A percentile compares a stretch with the other conserved stretches of the same genome.
These are phyloP conservation scores for Penicillium sclerotigenum DNA, from an alignment of 2,329 filamentous ascomycete species.

Conservation along the genomic window DNA sequence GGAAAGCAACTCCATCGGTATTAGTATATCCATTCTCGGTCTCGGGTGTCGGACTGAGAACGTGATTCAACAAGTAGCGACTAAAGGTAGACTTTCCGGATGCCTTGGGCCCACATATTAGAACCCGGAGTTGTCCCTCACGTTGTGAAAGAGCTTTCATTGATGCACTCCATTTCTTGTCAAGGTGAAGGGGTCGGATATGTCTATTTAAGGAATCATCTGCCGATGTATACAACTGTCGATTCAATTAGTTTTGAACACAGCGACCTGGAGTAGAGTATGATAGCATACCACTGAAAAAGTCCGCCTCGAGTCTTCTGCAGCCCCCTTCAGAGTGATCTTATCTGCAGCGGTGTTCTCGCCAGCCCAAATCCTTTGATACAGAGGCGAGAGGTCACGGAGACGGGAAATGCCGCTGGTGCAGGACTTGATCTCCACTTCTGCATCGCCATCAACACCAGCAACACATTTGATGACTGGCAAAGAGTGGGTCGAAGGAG, in stretches of 20 bases:
- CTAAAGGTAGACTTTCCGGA: constrained; percentile 61
- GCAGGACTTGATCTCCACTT: constrained; percentile 50
- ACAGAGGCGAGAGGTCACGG: constrained; percentile 50
- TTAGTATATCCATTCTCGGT: constrained; percentile 29
- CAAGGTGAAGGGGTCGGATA: constrained; percentile 42
- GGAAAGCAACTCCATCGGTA: constrained; percentile 48
- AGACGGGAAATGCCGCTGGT: constrained; percentile 45
- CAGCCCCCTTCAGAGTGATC: constrained; percentile 26
- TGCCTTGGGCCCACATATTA: constrained; percentile 55
- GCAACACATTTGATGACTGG: constrained; percentile 50
- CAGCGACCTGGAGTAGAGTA: neutral
- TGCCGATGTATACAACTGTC: constrained; percentile 42
- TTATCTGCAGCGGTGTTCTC: constrained; percentile 34
- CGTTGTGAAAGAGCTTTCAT: constrained; percentile 45
- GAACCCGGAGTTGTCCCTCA: constrained; percentile 39
- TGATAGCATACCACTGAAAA: constrained; percentile 41
- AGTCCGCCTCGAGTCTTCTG: constrained; percentile 32
- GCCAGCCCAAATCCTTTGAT: constrained; percentile 53
- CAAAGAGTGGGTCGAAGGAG: constrained; percentile 56
- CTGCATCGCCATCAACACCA: constrained; percentile 43
- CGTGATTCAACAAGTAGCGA: constrained; percentile 54
- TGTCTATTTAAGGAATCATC: constrained; percentile 44
- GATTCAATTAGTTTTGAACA: constrained; percentile 14
- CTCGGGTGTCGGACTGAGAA: constrained; percentile 44
- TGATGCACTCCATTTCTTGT: constrained; percentile 44